These are phyloP conservation scores for Monosporascus sp. DNA, from an alignment of 2,329 filamentous ascomycete species.

Conservation along the genomic window DNA sequence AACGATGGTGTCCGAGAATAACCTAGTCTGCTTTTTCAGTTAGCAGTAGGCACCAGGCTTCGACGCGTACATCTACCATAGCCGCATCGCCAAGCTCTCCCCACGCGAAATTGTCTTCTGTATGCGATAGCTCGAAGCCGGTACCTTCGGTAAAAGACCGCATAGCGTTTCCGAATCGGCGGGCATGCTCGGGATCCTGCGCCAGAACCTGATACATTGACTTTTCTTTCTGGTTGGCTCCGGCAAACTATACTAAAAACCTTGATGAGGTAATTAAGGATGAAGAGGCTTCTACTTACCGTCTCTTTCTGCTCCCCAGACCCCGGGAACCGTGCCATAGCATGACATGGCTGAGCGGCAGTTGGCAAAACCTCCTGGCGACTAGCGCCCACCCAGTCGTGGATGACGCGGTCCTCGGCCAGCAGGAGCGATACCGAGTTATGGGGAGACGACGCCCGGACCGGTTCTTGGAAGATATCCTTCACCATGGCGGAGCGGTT, in stretches of 20 bases:
- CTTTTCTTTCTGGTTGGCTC: conserved; percentile 14
- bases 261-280: background rate
- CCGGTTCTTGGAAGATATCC: conserved; percentile 11
- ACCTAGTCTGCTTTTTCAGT: no score
- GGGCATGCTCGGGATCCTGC: conserved; percentile 12
- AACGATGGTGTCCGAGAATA: no score
- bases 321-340: conserved; percentile 9
- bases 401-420: conserved; percentile 11
- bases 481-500: conserved; percentile 9
- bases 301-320: conserved; percentile 16
- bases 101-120: conserved; percentile 14
- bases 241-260: conserved; percentile 1
- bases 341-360: conserved; percentile 13
- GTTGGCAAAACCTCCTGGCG: conserved; percentile 16
- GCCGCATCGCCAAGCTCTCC: conserved; percentile 2
- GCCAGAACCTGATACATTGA: conserved; percentile 14
- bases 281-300: background rate
- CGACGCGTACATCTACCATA: conserved; percentile 12
- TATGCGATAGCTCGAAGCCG: conserved; percentile 10
- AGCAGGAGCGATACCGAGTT: conserved; percentile 15
- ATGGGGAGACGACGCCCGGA: conserved; percentile 10
- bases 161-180: conserved; percentile 17
- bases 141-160: conserved; percentile 11
- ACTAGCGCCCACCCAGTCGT: conserved; percentile 14
- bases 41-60: background rate